These are phyloP conservation scores for Chlorella vulgaris DNA, from an alignment of 139 green algal genomes.

Conservation along the genomic window DNA sequence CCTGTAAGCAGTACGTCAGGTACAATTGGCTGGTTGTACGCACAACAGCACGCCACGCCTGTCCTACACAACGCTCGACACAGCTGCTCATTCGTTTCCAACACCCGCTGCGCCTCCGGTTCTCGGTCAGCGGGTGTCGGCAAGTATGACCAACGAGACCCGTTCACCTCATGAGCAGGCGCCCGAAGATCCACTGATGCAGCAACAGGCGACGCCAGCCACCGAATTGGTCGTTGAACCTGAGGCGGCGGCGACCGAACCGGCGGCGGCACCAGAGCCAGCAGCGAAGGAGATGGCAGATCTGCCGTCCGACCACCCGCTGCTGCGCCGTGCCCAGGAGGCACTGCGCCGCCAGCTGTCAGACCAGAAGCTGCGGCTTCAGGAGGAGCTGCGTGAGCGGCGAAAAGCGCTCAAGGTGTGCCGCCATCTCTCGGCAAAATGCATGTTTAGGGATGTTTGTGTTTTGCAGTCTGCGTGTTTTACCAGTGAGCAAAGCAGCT, in stretches of 20 bases:
- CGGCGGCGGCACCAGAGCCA: neutral
- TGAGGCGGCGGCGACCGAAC: no score
- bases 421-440: neutral
- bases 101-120: no score
- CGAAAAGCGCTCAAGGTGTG: constrained; percentile 66
- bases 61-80: no score
- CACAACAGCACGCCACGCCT: no score
- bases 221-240: neutral
- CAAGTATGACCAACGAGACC: neutral
- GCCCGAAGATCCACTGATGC: neutral
- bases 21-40: no score
- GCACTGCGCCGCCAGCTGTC: constrained; percentile 80
- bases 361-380: constrained; percentile 56
- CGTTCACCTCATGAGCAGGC: neutral
- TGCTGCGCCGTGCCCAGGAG: constrained; percentile 82
- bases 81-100: no score
- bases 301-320: constrained; percentile 76
- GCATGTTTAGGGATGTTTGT: neutral
- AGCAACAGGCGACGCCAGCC: neutral
- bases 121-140: neutral
- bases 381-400: constrained; percentile 81
- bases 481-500: no score
- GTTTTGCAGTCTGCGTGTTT: no score
- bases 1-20: no score
- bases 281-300: neutral